Evolutionary conservation across 2,329 filamentous ascomycete species (phyloP), one percentile per base, ranked within the genome.

Genomic region (Lojkania enalia): DNA sequence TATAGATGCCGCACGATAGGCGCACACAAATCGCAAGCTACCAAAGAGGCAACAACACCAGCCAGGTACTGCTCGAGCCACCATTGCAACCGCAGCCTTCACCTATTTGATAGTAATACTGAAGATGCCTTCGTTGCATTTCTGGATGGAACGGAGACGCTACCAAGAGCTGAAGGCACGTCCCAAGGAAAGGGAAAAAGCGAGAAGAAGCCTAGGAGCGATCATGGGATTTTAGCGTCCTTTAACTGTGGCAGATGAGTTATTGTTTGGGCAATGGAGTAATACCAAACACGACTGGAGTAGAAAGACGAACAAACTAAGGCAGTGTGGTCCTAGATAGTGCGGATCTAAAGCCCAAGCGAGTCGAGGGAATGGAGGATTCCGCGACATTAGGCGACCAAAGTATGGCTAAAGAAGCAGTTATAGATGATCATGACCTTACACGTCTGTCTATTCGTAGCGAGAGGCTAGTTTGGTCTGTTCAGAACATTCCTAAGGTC

Each of bases 51-150:
- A 12, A 15, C 33, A 21, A 36, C 33, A 15, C 33, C 64, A 31
- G 62, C 74, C 21, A 82, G 81, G 49, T 84, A 82, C 67, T 84
- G 81, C 66, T 84, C 80, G 0, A 69, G 74, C 35, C 69, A 76
- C 27, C 84, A 81, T 52, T 71, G 78, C 15, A 71, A 70, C 23
- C 71, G 72, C 27, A 83, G 81, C 55, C 77, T 77, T 0, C 71
- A 74, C 0, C 69, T 69, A 5, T 48, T 74, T 12, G 81, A 83
- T 53, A 70, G 72, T 2, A 73, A 74, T 44, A 80, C 84, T 32
- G 80, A 83, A 60, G 63, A 60, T 5, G 70, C 71, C 0, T 80
- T 83, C 42, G 70, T 74, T 1, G 63, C 64, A 2, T 49, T 74
- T 1, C 58, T 76, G 16, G 18, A 5, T 20, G 33, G 33, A 5